Base-by-base conservation (phyloP, 2,329 filamentous ascomycete genomes). In the Fusarium secorum region DNA sequence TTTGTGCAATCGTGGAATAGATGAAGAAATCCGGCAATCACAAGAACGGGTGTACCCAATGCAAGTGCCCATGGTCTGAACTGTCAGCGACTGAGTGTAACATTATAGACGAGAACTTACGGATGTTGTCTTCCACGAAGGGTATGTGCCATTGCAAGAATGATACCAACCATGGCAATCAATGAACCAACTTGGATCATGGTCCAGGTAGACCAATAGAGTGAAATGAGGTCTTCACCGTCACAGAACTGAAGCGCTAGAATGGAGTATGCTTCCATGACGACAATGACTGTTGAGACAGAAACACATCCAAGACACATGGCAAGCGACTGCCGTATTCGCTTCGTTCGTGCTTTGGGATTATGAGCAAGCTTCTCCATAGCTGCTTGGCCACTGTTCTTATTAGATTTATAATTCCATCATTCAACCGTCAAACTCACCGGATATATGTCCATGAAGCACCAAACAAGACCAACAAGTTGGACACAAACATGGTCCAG, bases 181-280 rank as follows among this genome's bases (percentile, higher is more conserved):
- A 88, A 79, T 4, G 86, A 86, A 10, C 87, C 88, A 5, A 89
- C 79, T 71, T 89, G 87, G 9, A 88, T 80, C 82, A 88, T 87
- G 26, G 86, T 87, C 86, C 87, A 89, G 4, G 87, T 88, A 0
- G 87, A 85, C 87, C 87, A 89, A 77, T 88, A 89, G 0, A 89
- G 79, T 3, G 84, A 83, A 79, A 89, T 88, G 60, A 89, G 82
- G 70, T 89, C 85, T 71, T 90, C 88, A 14, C 87, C 87, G 39
- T 88, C 86, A 68, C 88, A 90, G 70, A 88, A 90, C 70, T 89
- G 85, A 8, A 88, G 77, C 1, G 85, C 85, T 60, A 88, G 73
- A 22, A 88, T 82, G 15, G 81, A 79, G 61, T 85, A 89, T 18
- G 85, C 85, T 75, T 90, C 87, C 78, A 89, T 82, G 57, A 88